Conservation (phyloP, 257 asterid species). For the Salvia hispanica region DNA sequence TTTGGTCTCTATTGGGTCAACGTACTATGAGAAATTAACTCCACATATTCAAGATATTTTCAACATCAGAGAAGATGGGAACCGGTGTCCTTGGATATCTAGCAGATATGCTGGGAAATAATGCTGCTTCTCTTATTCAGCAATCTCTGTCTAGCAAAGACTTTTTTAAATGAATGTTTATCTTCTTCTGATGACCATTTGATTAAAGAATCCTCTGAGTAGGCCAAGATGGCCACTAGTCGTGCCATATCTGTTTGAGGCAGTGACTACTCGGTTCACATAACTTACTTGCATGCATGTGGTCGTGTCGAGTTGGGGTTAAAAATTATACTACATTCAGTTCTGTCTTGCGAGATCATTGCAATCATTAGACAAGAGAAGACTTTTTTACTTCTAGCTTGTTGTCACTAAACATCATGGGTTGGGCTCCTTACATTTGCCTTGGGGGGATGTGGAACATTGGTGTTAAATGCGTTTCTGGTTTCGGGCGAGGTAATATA, state of each 20-base stretch:
- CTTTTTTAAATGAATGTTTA: constrained; percentile 76
- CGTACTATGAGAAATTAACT: no score
- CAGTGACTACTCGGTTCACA: constrained; percentile 44
- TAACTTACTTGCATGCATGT: constrained; percentile 73
- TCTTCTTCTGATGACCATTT: constrained; percentile 85
- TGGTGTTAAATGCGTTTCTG: no score
- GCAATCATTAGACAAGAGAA: no score
- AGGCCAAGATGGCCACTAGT: constrained; percentile 99
- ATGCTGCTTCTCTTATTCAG: constrained; percentile 81
- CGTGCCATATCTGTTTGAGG: no score
- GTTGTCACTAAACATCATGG: no score
- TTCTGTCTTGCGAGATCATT: constrained; percentile 38
- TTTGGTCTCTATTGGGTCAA: constrained; percentile 72
- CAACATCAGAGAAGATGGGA: constrained; percentile 39
- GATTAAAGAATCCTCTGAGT: constrained; percentile 93
- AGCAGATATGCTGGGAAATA: constrained; percentile 88
- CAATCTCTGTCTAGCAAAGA: constrained; percentile 81
- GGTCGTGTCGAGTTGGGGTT: constrained; percentile 73
- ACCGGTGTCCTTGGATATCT: constrained; percentile 86
- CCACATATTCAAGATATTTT: no score
- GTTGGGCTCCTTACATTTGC: no score
- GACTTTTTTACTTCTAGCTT: constrained; percentile 49
- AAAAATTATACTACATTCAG: constrained; percentile 39
- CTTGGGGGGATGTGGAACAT: no score
- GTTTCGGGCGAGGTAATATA: no score